Percentiles rank a stretch among this genome's conserved stretches.
phyloP scores from a whole-genome alignment of 192 early-diverging fungal genomes.

The Martensiomyces pterosporus region DNA sequence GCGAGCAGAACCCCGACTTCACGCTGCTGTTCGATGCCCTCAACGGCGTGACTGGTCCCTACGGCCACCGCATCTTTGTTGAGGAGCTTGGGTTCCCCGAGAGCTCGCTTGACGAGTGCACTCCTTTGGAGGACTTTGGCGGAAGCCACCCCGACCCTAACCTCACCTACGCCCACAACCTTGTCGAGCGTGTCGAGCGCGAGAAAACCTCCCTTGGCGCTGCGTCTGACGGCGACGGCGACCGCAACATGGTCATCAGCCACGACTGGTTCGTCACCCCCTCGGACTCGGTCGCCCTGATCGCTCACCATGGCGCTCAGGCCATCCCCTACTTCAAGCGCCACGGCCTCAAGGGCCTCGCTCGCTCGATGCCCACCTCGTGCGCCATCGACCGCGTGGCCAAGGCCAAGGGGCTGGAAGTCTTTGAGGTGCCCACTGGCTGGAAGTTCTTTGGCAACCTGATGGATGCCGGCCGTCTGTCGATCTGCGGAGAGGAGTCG shows the following conservation, averaged over 20 bases:
- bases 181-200: slow-evolving; percentile 83
- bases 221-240: slow-evolving; percentile 97
- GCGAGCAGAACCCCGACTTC: slow-evolving; percentile 65
- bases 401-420: slow-evolving; percentile 66
- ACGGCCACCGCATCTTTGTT: slow-evolving; percentile 79
- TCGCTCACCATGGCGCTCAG: slow-evolving; percentile 80
- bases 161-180: slow-evolving; percentile 90
- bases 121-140: slow-evolving; percentile 86
- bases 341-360: slow-evolving; percentile 80
- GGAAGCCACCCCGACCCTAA: slow-evolving; percentile 97
- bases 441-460: slow-evolving; percentile 99
- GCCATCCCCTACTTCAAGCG: slow-evolving; percentile 91
- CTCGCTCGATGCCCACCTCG: slow-evolving; percentile 95
- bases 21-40: slow-evolving; percentile 91
- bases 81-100: slow-evolving; percentile 83
- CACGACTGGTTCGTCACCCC: slow-evolving; percentile 95
- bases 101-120: slow-evolving; percentile 75
- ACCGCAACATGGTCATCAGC: slow-evolving; percentile 97
- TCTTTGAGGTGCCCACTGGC: slow-evolving; percentile 90
- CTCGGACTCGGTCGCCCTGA: slow-evolving; percentile 94
- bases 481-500: slow-evolving; percentile 96
- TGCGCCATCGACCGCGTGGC: slow-evolving; percentile 89
- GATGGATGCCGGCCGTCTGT: slow-evolving; percentile 91
- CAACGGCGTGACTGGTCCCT: slow-evolving; percentile 97
- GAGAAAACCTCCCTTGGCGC: slow-evolving; percentile 85